Conservation (phyloP, 2,329 filamentous ascomycete genomes). For the Aspergillus cejpii region DNA sequence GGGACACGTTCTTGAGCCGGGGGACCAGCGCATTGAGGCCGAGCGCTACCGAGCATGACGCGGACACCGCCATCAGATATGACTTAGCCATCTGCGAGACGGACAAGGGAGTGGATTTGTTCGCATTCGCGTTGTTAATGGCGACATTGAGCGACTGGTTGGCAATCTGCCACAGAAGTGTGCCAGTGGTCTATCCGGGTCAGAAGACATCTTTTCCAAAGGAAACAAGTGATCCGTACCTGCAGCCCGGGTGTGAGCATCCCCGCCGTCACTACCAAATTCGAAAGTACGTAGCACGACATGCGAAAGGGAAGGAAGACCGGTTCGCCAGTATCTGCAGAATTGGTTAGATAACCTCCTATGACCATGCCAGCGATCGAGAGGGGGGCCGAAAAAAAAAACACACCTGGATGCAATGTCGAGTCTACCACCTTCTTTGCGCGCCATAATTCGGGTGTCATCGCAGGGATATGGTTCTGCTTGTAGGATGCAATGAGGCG, state of each 20-base stretch:
- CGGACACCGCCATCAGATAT: constrained; percentile 84
- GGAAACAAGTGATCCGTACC: constrained; percentile 41
- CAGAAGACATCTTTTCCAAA: neutral
- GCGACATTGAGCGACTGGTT: constrained; percentile 98
- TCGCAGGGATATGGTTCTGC: constrained; percentile 65
- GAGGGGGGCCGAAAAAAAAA: no score
- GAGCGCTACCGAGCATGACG: constrained; percentile 87
- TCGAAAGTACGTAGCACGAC: constrained; percentile 90
- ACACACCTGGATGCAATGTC: constrained; percentile 83
- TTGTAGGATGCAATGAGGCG: constrained; percentile 76
- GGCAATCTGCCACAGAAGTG: constrained; percentile 85
- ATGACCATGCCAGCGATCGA: no score
- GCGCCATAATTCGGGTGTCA: constrained; percentile 87
- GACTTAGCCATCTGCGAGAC: constrained; percentile 76
- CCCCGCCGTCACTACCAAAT: constrained; percentile 87
- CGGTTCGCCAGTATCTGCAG: constrained; percentile 79
- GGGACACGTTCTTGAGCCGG: constrained; percentile 67
- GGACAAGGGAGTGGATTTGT: constrained; percentile 88
- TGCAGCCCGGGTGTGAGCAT: constrained; percentile 89
- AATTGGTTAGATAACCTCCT: neutral
- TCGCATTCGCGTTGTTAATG: constrained; percentile 95
- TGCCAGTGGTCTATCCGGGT: constrained; percentile 62
- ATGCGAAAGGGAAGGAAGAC: constrained; percentile 95
- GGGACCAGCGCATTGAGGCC: constrained; percentile 88
- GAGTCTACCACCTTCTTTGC: constrained; percentile 98